Conservation (phyloP, 2,329 filamentous ascomycete species). For the Thelonectria rubi region DNA sequence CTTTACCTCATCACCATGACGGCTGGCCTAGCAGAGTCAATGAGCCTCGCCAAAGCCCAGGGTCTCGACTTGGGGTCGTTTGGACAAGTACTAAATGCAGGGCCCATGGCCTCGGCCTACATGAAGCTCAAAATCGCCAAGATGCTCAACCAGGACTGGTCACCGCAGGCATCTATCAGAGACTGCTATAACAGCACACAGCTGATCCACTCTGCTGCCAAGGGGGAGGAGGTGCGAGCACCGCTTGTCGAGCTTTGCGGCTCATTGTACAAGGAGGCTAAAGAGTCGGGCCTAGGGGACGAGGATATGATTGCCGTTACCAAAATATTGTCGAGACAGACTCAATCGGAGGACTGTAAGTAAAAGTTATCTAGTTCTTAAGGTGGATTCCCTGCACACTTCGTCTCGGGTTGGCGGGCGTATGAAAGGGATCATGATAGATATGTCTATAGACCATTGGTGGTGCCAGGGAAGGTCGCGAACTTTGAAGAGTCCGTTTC, state of each 20-base stretch:
- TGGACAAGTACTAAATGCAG: conserved; percentile 42
- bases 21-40: conserved; percentile 46
- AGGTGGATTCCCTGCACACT: not conserved
- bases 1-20: conserved; percentile 43
- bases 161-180: conserved; percentile 42
- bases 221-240: not conserved
- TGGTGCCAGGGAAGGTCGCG: too few relatives aligned
- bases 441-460: too few relatives aligned
- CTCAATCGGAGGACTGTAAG: not conserved
- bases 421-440: too few relatives aligned
- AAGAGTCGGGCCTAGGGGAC: not conserved
- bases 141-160: conserved; percentile 43
- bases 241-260: not conserved
- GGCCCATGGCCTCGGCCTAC: conserved; percentile 46
- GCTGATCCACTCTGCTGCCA: conserved; percentile 38
- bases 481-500: too few relatives aligned
- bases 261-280: not conserved
- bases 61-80: conserved; percentile 45
- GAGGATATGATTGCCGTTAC: conserved; percentile 10
- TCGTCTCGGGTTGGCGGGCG: too few relatives aligned
- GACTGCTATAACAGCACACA: conserved; percentile 46
- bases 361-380: not conserved
- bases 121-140: conserved; percentile 44
- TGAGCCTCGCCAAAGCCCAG: conserved; percentile 45
- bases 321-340: not conserved